Evolutionary conservation across 2,329 filamentous ascomycete genomes (phyloP).

Genomic region (Hortaea sp.): DNA sequence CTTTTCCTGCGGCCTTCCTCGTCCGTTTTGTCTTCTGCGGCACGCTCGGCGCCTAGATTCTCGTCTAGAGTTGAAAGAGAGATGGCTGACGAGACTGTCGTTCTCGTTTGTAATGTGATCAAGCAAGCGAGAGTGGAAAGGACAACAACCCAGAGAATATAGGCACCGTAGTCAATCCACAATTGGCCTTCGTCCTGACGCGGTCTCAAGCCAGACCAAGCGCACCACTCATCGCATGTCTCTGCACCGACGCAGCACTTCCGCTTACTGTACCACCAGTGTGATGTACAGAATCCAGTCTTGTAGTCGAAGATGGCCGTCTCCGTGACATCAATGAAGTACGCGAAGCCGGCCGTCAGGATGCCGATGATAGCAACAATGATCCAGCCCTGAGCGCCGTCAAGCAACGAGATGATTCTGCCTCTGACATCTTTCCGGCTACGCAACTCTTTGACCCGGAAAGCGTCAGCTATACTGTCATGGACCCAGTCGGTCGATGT

Average conservation of each 20-base stretch:
- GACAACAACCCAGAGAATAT: constrained; percentile 59
- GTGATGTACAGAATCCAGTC: constrained; percentile 65
- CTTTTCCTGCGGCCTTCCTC: constrained; percentile 30
- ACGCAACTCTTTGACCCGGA: constrained; percentile 73
- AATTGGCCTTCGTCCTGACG: constrained; percentile 36
- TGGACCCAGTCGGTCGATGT: constrained; percentile 98
- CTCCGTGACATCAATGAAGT: constrained; percentile 81
- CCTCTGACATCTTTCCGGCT: constrained; percentile 76
- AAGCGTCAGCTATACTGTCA: constrained; percentile 89
- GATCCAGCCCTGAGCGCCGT: constrained; percentile 89
- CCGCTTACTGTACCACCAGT: constrained; percentile 66
- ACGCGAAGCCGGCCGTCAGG: constrained; percentile 75
- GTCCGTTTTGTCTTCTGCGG: constrained; percentile 21
- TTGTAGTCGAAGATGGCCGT: constrained; percentile 82
- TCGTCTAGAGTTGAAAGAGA: constrained; percentile 84
- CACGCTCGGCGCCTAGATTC: constrained; percentile 65
- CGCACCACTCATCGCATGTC: constrained; percentile 49
- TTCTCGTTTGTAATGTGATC: constrained; percentile 83
- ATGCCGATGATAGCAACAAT: constrained; percentile 83
- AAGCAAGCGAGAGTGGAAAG: constrained; percentile 65
- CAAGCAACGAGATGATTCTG: constrained; percentile 64
- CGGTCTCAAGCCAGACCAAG: constrained; percentile 53
- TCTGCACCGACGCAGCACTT: constrained; percentile 49
- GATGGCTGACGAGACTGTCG: constrained; percentile 80
- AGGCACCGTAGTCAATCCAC: constrained; percentile 71